Percentiles rank a stretch among this genome's conserved stretches.
Conservation (phyloP, 768 basidiomycete genomes). For the Macrolepiota fuliginosa region DNA sequence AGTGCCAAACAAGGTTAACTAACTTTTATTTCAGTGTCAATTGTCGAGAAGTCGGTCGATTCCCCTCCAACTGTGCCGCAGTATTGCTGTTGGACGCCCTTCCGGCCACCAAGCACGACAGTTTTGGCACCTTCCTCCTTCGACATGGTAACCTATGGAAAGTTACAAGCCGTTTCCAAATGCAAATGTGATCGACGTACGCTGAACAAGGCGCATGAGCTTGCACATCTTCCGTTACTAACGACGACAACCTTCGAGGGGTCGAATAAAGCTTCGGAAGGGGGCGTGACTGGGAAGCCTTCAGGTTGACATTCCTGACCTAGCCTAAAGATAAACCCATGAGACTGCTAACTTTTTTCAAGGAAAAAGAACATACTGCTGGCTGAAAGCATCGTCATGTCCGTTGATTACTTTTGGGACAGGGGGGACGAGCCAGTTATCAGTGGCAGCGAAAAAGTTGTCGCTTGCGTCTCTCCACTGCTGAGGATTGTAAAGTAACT, state of each 20-base stretch:
- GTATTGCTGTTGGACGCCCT: slow-evolving; percentile 50
- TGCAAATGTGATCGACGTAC: slow-evolving; percentile 27
- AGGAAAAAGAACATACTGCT: slow-evolving; percentile 29
- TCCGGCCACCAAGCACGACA: slow-evolving; percentile 54
- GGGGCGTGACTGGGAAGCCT: slow-evolving; percentile 30
- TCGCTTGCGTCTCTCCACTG: slow-evolving; percentile 47
- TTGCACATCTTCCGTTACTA: slow-evolving; percentile 56
- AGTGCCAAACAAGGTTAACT: not conserved
- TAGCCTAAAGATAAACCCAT: slow-evolving; percentile 27
- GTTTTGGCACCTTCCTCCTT: slow-evolving; percentile 56
- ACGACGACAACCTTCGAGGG: slow-evolving; percentile 51
- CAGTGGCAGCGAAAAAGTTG: slow-evolving; percentile 35
- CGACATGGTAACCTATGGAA: slow-evolving; percentile 51
- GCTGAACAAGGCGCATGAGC: slow-evolving; percentile 47
- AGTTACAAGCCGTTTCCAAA: not conserved
- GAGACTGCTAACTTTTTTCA: not conserved
- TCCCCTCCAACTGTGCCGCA: slow-evolving; percentile 65
- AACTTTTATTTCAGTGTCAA: slow-evolving; percentile 62
- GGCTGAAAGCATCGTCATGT: slow-evolving; percentile 48
- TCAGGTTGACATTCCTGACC: slow-evolving; percentile 40
- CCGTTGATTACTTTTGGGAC: slow-evolving; percentile 47
- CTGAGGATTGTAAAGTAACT: slow-evolving; percentile 47
- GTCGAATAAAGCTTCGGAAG: slow-evolving; percentile 47
- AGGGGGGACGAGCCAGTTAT: slow-evolving; percentile 49
- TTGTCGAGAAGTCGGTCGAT: slow-evolving; percentile 55